phyloP scores from a whole-genome alignment of 1,284 basidiomycete species.

The Garcileccinum viscosum region DNA sequence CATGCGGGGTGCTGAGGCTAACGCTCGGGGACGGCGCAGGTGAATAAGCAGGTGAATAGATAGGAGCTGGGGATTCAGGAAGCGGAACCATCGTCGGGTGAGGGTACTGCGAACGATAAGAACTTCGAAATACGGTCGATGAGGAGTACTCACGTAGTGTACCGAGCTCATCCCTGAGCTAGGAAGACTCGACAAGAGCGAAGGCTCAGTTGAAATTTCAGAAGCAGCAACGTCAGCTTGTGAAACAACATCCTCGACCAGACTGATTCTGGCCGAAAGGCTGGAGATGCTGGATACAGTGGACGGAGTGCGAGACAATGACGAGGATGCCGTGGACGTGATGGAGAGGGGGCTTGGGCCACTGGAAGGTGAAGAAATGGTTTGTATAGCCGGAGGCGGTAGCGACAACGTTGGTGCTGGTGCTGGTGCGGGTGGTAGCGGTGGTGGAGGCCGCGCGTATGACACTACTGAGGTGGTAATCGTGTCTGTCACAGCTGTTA shows the following conservation, averaged over 20 bases:
- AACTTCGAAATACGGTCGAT: slow-evolving; percentile 21
- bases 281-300: slow-evolving; percentile 45
- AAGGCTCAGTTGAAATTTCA: slow-evolving; percentile 57
- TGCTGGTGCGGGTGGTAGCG: not conserved
- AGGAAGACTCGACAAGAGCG: slow-evolving; percentile 51
- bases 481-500: slow-evolving; percentile 45
- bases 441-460: not conserved
- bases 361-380: slow-evolving; percentile 37
- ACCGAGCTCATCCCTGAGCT: slow-evolving; percentile 36
- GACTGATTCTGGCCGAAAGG: slow-evolving; percentile 42
- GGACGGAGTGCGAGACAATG: slow-evolving; percentile 45
- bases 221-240: slow-evolving; percentile 34
- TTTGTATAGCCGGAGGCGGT: slow-evolving; percentile 5
- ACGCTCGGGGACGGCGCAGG: slow-evolving; percentile 54
- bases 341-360: slow-evolving; percentile 33
- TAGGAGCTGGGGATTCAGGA: slow-evolving; percentile 42
- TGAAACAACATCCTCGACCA: slow-evolving; percentile 40
- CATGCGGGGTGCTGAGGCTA: slow-evolving; percentile 69
- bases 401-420: slow-evolving; percentile 9
- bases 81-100: slow-evolving; percentile 43
- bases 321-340: slow-evolving; percentile 41
- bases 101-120: slow-evolving; percentile 24
- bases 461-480: slow-evolving; percentile 36
- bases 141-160: slow-evolving; percentile 39
- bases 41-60: slow-evolving; percentile 31